Percentiles rank a stretch among this genome's conserved stretches.
These are phyloP conservation scores for Pseudogymnoascus sp. DNA, from an alignment of 2,329 filamentous ascomycete species.

Conservation along the genomic window DNA sequence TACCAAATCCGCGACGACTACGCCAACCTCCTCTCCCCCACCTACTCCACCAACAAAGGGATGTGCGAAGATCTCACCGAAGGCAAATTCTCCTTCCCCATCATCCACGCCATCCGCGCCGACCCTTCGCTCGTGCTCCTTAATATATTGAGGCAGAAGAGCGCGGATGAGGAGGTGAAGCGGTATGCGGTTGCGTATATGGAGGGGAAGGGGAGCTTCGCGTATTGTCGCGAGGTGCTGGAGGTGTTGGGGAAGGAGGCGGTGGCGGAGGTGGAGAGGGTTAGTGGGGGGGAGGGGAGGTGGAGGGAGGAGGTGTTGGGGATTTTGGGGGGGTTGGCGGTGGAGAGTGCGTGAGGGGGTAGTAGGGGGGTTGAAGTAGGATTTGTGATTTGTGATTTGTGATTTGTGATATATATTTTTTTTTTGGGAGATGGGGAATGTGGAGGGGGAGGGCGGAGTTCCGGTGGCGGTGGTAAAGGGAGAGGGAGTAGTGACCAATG, in stretches of 20 bases:
- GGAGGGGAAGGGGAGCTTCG: constrained; percentile 82
- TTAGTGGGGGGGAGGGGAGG: constrained; percentile 51
- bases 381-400: too few species aligned
- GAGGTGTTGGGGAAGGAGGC: constrained; percentile 55
- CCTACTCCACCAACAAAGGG: constrained; percentile 83
- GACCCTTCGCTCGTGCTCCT: constrained; percentile 74
- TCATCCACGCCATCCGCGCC: constrained; percentile 84
- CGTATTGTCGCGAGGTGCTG: constrained; percentile 67
- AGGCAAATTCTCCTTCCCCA: constrained; percentile 92
- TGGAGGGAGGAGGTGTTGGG: constrained; percentile 49
- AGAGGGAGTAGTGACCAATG: too few species aligned
- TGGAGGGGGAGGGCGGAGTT: too few species aligned
- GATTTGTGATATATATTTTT: too few species aligned
- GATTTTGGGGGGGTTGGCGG: constrained; percentile 59
- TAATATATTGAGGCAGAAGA: constrained; percentile 88
- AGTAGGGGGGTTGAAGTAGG: too few species aligned
- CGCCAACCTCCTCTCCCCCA: constrained; percentile 67
- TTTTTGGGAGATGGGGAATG: too few species aligned
- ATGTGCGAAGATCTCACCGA: constrained; percentile 93
- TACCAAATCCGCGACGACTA: constrained; percentile 94
- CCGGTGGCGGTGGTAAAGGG: too few species aligned
- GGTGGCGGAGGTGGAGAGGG: constrained; percentile 49
- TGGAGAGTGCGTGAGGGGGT: constrained; percentile 8
- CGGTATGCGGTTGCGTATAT: constrained; percentile 85
- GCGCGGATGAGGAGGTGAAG: constrained; percentile 79